Conservation (phyloP, 768 basidiomycete genomes). For the Termitomyces sp. region DNA sequence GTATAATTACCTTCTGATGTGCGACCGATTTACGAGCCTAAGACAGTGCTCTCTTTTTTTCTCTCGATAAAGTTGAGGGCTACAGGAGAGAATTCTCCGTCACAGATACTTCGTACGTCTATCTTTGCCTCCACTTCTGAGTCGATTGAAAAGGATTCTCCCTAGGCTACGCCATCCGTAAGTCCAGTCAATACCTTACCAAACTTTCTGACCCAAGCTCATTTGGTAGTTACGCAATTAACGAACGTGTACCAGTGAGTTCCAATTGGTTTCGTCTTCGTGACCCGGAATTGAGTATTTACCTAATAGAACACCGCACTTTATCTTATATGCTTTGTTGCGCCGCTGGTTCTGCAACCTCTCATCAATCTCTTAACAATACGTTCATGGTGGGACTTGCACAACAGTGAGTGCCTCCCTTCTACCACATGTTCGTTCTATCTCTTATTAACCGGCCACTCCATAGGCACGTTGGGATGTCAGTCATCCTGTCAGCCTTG, state of each 20-base stretch:
- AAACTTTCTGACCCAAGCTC: background rate
- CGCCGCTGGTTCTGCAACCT: slow-evolving; percentile 69
- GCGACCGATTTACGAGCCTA: background rate
- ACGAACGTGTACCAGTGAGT: slow-evolving; percentile 76
- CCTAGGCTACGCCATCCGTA: slow-evolving; percentile 39
- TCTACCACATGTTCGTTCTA: background rate
- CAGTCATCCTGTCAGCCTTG: slow-evolving; percentile 8
- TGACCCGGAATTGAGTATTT: background rate
- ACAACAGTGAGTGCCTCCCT: slow-evolving; percentile 47
- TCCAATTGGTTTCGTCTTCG: background rate
- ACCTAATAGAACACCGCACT: slow-evolving; percentile 40
- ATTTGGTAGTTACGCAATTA: slow-evolving; percentile 52
- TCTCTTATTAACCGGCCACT: background rate
- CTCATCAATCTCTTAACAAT: slow-evolving; percentile 69
- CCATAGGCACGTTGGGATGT: slow-evolving; percentile 42
- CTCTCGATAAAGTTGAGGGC: slow-evolving; percentile 62
- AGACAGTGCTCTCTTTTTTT: slow-evolving; percentile 56
- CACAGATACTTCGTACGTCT: slow-evolving; percentile 66
- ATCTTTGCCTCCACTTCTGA: background rate
- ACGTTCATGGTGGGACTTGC: slow-evolving; percentile 87
- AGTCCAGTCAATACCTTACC: slow-evolving; percentile 14
- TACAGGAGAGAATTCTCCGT: slow-evolving; percentile 79
- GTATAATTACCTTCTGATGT: slow-evolving; percentile 19
- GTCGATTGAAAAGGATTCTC: slow-evolving; percentile 17
- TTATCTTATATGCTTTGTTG: slow-evolving; percentile 50